Evolutionary conservation across 441 rosid species (phyloP), one percentile per base, ranked within the genome.

Genomic region (Croton laevigatus): DNA sequence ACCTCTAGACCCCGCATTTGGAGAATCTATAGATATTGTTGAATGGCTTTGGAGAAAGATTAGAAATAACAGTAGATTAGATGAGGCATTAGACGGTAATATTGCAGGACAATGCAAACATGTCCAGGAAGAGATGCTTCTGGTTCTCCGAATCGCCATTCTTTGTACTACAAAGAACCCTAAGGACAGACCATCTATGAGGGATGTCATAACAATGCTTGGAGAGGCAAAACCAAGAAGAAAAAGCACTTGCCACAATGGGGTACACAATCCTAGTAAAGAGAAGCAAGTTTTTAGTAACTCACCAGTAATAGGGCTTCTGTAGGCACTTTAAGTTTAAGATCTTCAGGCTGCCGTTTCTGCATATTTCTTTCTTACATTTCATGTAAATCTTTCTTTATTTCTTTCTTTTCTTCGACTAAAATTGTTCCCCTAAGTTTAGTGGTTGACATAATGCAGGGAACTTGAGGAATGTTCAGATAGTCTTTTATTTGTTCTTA

Each of bases 151-250:
- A 37, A 86, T 95, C 2, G 96, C 98, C 0, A 84, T 92, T 76
- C 87, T 91, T 32, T 88, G 96, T 71, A 90, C 91, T 0, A 91
- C 94, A 27, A 92, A 88, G 76, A 89, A 88, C 32, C 97, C 97
- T 0, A 92, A 87, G 79, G 97, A 92, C 66, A 81, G 98, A 66
- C 98, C 98, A 5, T 86, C 99, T 2, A 89, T 89, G 85, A 88
- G 96, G 64, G 98, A 92, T 12, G 81, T 92, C 8, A 82, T 89
- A 61, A 84, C 89, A 38, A 90, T 90, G 98, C 94, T 94, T 16
- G 89, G 89, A 54, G 94, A 94, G 85, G 97, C 98, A 19, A 94
- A 89, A 71, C 99, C 97, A 0, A 75, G 94, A 67, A 84, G 96
- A 83, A 90, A 94, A 82, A 92, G 94, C 63, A 78, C 84, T 2